Percentiles rank a stretch among this genome's conserved stretches.
These are phyloP conservation scores for Paracorniculantispora psalliotae DNA, from an alignment of 2,329 filamentous ascomycete genomes.

Conservation along the genomic window DNA sequence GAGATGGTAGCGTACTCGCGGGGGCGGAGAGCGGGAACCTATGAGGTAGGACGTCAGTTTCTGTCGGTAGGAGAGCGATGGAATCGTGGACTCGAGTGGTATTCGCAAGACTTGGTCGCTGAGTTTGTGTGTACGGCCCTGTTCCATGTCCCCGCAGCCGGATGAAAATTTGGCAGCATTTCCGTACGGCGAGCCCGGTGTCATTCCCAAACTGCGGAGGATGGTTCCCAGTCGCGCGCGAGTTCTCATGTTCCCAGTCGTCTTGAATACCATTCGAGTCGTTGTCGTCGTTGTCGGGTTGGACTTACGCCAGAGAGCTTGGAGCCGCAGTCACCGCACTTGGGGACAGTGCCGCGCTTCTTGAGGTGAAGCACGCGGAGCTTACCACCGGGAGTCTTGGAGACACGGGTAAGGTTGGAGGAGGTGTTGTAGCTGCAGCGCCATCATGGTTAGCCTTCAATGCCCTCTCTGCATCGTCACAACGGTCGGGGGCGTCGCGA, in stretches of 20 bases:
- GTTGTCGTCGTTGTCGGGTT: slow-evolving; percentile 2
- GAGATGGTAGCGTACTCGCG: slow-evolving; percentile 97
- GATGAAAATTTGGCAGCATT: slow-evolving; percentile 1
- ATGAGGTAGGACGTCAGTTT: slow-evolving; percentile 16
- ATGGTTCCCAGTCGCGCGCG: no score
- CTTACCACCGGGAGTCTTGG: slow-evolving; percentile 95
- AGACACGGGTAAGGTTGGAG: slow-evolving; percentile 92
- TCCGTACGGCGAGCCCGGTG: neutral
- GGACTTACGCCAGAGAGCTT: slow-evolving; percentile 97
- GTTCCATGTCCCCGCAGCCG: neutral
- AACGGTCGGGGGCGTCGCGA: neutral
- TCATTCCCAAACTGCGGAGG: neutral
- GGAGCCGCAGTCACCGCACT: slow-evolving; percentile 98
- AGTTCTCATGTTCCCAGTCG: neutral
- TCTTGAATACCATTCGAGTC: slow-evolving; percentile 6
- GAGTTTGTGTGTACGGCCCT: no score
- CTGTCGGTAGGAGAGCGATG: neutral
- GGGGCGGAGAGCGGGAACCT: slow-evolving; percentile 95
- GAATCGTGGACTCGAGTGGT: neutral
- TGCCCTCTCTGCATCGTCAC: neutral
- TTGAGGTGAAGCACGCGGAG: slow-evolving; percentile 98
- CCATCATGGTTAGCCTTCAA: slow-evolving; percentile 15
- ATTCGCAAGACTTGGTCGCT: neutral
- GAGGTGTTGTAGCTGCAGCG: slow-evolving; percentile 84
- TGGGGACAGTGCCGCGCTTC: slow-evolving; percentile 97